phyloP scores from a whole-genome alignment of 805 yeast species.

The Metschnikowia colocasiae region DNA sequence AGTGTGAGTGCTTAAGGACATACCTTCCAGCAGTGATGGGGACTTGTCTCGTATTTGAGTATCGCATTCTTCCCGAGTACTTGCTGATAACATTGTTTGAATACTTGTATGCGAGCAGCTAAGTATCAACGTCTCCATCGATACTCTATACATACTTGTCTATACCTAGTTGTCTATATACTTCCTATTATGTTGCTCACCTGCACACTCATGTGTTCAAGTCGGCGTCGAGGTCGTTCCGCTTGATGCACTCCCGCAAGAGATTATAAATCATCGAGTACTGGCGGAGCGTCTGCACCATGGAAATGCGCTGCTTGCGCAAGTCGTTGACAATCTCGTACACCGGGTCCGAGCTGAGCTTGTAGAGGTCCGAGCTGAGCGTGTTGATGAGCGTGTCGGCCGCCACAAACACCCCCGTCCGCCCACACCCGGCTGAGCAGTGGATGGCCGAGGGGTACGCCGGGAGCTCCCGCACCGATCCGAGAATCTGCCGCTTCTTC shows the following conservation, averaged over 20 bases:
- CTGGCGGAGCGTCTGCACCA: conserved; percentile 58
- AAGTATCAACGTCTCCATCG: too few species aligned
- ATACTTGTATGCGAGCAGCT: too few species aligned
- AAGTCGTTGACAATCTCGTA: conserved; percentile 45
- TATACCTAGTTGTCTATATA: too few species aligned
- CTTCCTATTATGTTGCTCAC: too few species aligned
- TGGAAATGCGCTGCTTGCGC: conserved; percentile 50
- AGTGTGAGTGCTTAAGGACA: too few species aligned
- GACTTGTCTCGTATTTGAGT: too few species aligned
- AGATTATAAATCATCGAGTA: conserved; percentile 48
- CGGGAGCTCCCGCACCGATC: conserved; percentile 5
- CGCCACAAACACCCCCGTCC: conserved; percentile 79
- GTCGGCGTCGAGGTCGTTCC: neutral
- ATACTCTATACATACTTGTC: too few species aligned
- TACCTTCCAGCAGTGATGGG: too few species aligned
- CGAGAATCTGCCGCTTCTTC: conserved; percentile 24
- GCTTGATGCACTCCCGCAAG: conserved; percentile 4
- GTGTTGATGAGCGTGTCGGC: conserved; percentile 55
- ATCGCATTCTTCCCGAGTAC: too few species aligned
- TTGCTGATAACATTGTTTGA: too few species aligned
- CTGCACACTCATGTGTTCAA: too few species aligned
- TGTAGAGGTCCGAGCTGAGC: conserved; percentile 7
- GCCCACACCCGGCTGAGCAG: conserved; percentile 96
- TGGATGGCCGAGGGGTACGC: conserved; percentile 47
- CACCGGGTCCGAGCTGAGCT: conserved; percentile 37